Percentiles rank a stretch among this genome's conserved stretches.
phyloP scores from a whole-genome alignment of 169 alveolate genomes.

The Plasmodium falciparum region DNA sequence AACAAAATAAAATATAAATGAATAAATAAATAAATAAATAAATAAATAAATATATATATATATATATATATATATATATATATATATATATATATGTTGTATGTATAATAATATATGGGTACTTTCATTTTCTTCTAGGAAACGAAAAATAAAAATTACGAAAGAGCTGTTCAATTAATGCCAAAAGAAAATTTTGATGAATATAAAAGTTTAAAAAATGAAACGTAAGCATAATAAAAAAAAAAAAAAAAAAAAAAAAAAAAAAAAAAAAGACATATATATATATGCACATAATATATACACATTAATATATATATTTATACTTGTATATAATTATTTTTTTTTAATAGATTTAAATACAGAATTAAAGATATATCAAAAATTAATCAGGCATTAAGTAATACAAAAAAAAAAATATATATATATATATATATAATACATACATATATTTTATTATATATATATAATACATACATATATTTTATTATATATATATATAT shows the following conservation, averaged over 20 bases:
- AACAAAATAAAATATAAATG: not conserved
- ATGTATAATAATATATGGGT: too few species aligned
- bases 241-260: too few species aligned
- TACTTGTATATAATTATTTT: not conserved
- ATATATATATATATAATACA: not conserved
- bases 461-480: not conserved
- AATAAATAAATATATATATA: too few species aligned
- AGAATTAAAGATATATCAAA: conserved; percentile 51
- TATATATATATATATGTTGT: too few species aligned
- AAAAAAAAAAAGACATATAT: too few species aligned
- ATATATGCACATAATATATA: not conserved
- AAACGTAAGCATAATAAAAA: conserved; percentile 13
- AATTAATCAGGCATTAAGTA: conserved; percentile 67
- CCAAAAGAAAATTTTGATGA: conserved; percentile 66
- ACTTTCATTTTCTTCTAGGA: conserved; percentile 20
- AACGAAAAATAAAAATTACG: conserved; percentile 64
- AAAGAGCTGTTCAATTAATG: conserved; percentile 53
- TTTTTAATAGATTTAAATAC: conserved; percentile 36
- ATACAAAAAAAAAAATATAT: conserved; percentile 1
- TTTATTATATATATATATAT: not conserved
- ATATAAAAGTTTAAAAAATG: conserved; percentile 39
- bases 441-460: not conserved
- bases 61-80: too few species aligned
- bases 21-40: not conserved
- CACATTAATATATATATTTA: not conserved